Base-by-base conservation (phyloP, 148 eudicot species). In the Fagopyrum esculentum region DNA sequence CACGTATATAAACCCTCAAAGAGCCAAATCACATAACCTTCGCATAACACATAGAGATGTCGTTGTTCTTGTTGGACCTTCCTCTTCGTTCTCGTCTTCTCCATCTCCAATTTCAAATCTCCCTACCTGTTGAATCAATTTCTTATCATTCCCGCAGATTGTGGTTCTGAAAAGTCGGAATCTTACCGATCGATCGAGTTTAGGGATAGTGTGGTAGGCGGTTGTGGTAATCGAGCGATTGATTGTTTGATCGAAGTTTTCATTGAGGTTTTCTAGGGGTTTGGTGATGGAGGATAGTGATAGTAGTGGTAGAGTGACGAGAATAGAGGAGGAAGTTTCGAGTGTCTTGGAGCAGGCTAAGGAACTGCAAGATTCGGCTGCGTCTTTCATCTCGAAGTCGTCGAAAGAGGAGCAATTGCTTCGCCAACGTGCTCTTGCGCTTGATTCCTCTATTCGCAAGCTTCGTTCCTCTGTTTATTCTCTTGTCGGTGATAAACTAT, bases 281-380 rank as follows among this genome's bases (percentile, higher is more conserved):
- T 66, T 66, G 71, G 71, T 13, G 6, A 66, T 66, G 71, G 47
- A 66, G 47, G 71, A 66, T 40, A 35, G 46, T 35, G 47, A 12
- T 49, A 49, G 69, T 6, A 45, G 12, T 64, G 69, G 45, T 64
- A 30, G 71, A 46, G n/a, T 17, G 71, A 40, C 9, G 47, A 72
- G 64, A 54, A 77, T 82, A 48, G 88, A 76, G 59, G 89, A 86
- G 47, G 87, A 89, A 80, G 92, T 85, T 4, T 81, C 80, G 47
- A 77, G 72, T 71, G 78, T 85, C 40, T 82, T 83, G 60, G 98
- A 91, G 64, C 84, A 85, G 51, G 91, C 88, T 1, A 94, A 90
- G 76, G 98, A 92, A 85, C 69, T 94, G 84, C 97, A 94, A 78
- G 98, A 94, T 16, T 56, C 86, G 16, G 92, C 98, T 1, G 49